Evolutionary conservation across 192 early-diverging fungal genomes (phyloP).

Genomic region (Allomyces macrogynus): DNA sequence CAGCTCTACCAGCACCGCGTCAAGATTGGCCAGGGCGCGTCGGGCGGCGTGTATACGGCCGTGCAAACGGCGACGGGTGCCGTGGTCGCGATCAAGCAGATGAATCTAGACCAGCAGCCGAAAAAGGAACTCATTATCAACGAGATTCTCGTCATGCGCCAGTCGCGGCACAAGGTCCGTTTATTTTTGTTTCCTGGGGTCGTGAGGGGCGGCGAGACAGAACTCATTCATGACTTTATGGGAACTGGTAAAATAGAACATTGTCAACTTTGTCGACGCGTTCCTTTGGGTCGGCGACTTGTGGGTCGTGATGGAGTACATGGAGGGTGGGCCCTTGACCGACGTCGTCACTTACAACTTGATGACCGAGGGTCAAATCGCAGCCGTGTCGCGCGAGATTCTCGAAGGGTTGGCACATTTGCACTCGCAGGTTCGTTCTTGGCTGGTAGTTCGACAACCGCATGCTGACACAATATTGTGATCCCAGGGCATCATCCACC

Average conservation of each 20-base stretch:
- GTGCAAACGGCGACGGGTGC: constrained; percentile 38
- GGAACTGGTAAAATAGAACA: constrained; percentile 24
- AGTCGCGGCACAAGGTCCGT: constrained; percentile 10
- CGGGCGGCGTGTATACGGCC: constrained; percentile 80
- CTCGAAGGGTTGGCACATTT: constrained; percentile 59
- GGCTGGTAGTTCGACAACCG: too few species aligned
- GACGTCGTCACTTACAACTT: constrained; percentile 49
- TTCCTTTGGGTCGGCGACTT: constrained; percentile 55
- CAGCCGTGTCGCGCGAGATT: constrained; percentile 9
- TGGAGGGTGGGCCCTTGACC: constrained; percentile 74
- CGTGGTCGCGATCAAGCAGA: constrained; percentile 86
- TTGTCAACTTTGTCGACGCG: constrained; percentile 65
- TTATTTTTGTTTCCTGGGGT: not conserved
- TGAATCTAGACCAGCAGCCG: constrained; percentile 85
- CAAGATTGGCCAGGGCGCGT: constrained; percentile 88
- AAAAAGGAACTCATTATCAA: constrained; percentile 92
- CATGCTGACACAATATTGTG: constrained; percentile 17
- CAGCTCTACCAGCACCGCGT: constrained; percentile 63
- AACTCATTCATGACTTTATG: too few species aligned
- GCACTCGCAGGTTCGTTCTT: constrained; percentile 26
- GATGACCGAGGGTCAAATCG: constrained; percentile 16
- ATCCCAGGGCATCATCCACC: constrained; percentile 48
- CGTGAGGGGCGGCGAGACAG: too few species aligned
- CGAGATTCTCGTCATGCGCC: constrained; percentile 40
- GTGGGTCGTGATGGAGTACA: constrained; percentile 82